phyloP scores from a whole-genome alignment of 2,329 filamentous ascomycete genomes.

The Fusarium sp. region DNA sequence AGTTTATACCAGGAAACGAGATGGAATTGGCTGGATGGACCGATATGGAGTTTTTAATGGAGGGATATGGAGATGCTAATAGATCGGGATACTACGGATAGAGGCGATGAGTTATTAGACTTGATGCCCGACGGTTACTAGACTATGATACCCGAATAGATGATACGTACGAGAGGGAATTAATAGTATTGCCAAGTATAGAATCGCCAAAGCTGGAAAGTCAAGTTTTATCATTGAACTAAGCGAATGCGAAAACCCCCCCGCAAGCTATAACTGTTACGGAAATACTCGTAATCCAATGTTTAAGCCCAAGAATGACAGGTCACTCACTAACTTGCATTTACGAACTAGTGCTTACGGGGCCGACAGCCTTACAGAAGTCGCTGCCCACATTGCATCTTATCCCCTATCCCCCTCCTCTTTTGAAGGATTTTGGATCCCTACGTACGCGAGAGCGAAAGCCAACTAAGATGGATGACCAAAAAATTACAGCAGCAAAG shows the following conservation, averaged over 20 bases:
- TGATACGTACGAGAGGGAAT: not conserved
- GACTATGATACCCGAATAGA: not conserved
- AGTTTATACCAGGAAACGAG: slow-evolving; percentile 26
- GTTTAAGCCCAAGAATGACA: too few species aligned
- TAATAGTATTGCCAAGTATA: not conserved
- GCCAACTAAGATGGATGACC: not conserved
- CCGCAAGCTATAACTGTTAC: not conserved
- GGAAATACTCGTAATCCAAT: not conserved
- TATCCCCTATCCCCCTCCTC: not conserved
- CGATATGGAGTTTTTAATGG: slow-evolving; percentile 40
- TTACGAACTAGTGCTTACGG: slow-evolving; percentile 13
- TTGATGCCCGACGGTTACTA: not conserved
- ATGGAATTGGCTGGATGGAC: slow-evolving; percentile 39
- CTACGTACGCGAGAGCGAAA: not conserved
- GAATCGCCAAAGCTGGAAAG: not conserved
- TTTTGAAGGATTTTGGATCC: not conserved
- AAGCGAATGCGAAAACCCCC: not conserved
- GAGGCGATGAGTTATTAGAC: not conserved
- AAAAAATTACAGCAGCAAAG: not conserved
- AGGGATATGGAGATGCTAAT: slow-evolving; percentile 23
- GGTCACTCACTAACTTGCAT: not conserved
- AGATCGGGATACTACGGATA: slow-evolving; percentile 1
- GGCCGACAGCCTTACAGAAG: not conserved
- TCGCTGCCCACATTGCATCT: not conserved
- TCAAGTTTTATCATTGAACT: not conserved